A percentile compares a stretch with the other conserved stretches of the same genome.
phyloP scores from a whole-genome alignment of 2,329 filamentous ascomycete species.

The Pyrenochaeta sp. region DNA sequence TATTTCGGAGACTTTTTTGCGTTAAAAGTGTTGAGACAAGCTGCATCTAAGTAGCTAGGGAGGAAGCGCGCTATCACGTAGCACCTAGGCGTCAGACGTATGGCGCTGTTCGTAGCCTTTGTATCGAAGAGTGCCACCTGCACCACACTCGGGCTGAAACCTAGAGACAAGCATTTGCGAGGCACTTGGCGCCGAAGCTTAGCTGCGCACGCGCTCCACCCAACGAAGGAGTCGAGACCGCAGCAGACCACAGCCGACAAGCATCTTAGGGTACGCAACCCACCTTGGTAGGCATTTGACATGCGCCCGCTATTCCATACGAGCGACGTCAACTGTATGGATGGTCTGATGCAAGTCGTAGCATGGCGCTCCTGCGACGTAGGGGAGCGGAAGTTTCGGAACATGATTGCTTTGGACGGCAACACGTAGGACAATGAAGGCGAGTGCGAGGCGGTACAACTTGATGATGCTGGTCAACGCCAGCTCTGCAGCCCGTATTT shows the following conservation, averaged over 20 bases:
- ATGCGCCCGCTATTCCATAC: not conserved
- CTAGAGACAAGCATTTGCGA: constrained; percentile 31
- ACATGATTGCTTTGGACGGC: not conserved
- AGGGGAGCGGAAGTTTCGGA: not conserved
- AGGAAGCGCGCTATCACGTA: not conserved
- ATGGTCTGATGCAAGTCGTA: not conserved
- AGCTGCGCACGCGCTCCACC: constrained; percentile 12
- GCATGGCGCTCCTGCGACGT: not conserved
- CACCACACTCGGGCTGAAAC: constrained; percentile 8
- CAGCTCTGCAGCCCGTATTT: not conserved
- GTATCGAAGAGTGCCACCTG: constrained; percentile 17
- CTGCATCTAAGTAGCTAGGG: too few species aligned
- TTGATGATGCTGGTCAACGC: not conserved
- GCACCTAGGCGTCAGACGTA: not conserved
- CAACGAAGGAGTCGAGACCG: constrained; percentile 13
- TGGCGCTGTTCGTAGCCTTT: not conserved
- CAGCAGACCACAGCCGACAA: constrained; percentile 6
- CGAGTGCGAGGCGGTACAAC: not conserved
- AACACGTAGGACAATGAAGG: not conserved
- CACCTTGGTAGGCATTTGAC: constrained; percentile 7
- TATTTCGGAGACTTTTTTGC: not conserved
- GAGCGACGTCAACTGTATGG: not conserved
- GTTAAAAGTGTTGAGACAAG: too few species aligned
- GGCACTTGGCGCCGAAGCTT: constrained; percentile 39
- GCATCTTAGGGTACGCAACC: constrained; percentile 7